These are phyloP conservation scores for Kodamaea alishanica DNA, from an alignment of 1,139 yeast species.

Conservation along the genomic window DNA sequence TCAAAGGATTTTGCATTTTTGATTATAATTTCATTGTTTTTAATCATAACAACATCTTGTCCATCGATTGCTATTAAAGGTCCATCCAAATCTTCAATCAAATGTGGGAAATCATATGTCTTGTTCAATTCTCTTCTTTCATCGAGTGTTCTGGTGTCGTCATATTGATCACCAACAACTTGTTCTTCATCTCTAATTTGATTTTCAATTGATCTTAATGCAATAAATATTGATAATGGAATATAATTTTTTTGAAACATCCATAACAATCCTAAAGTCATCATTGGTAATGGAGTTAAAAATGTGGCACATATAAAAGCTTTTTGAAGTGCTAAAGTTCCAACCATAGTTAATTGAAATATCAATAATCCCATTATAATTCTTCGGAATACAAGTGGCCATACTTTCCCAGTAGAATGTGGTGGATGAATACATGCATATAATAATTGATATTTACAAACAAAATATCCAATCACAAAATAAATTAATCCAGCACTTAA, in stretches of 20 bases:
- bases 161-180: constrained; percentile 5
- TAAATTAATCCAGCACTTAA: constrained; percentile 69
- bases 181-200: constrained; percentile 10
- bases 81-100: constrained; percentile 69
- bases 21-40: constrained; percentile 51
- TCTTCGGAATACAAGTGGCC: constrained; percentile 79
- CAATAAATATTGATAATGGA: constrained; percentile 82
- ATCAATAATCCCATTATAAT: constrained; percentile 65
- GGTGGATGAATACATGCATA: constrained; percentile 84
- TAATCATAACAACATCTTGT: constrained; percentile 56
- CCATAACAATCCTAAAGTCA: constrained; percentile 67
- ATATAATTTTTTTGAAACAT: constrained; percentile 77
- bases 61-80: constrained; percentile 75
- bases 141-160: constrained; percentile 47
- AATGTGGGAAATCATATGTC: constrained; percentile 72
- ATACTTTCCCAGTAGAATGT: constrained; percentile 83
- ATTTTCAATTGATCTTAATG: constrained; percentile 52
- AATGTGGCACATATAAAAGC: constrained; percentile 73
- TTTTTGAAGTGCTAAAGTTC: constrained; percentile 74
- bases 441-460: constrained; percentile 75
- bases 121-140: constrained; percentile 65
- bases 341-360: constrained; percentile 90
- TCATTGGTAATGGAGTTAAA: constrained; percentile 70
- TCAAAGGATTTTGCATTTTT: constrained; percentile 45
- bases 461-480: constrained; percentile 70